Evolutionary conservation across 1,284 basidiomycete species (phyloP), one percentile per base, ranked within the genome.

Genomic region (Moniliophthora roreri): DNA sequence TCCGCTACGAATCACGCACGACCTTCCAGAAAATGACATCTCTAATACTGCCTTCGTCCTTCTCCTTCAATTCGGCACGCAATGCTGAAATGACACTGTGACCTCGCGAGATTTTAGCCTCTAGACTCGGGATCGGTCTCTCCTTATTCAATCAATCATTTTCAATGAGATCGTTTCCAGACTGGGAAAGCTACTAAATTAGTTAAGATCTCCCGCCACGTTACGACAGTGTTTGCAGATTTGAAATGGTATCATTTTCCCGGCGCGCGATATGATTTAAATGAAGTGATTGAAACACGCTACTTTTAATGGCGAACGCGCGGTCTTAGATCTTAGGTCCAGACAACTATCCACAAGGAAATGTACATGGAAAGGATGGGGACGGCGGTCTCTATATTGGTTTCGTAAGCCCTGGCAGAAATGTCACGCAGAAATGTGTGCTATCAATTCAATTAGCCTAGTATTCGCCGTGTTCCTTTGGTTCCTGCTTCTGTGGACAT

Each of bases 1-100:
- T 34, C 49, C 38, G 9, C 40, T 41, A 7, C 23, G 24, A 10
- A 50, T 42, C n/a, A n/a, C n/a, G n/a, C 9, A 26, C 18, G 16
- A 50, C 38, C 26, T 50, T 50, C 49, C 49, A 50, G 32, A 50
- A 32, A 9, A n/a, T 20, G 18, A 41, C 49, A 21, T 42, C 37
- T 3, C 23, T 13, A 9, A 26, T 13, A 24, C 18, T 21, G 18
- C 36, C 24, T 6, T 34, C 46, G 4, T 39, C 20, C 11, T 7
- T 44, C 21, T 26, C 32, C 21, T 48, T 37, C 4, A 15, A 18
- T 37, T 50, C 13, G 10, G 37, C 23, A 16, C 24, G 18, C 15
- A 50, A 32, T 4, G 23, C 20, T 13, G 37, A 32, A 15, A 50
- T 23, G 8, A 41, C 49, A 5, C 32, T 18, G 20, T 41, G 41